Evolutionary conservation across 768 basidiomycete genomes (phyloP).

Genomic region (Phanerochaete sordida): DNA sequence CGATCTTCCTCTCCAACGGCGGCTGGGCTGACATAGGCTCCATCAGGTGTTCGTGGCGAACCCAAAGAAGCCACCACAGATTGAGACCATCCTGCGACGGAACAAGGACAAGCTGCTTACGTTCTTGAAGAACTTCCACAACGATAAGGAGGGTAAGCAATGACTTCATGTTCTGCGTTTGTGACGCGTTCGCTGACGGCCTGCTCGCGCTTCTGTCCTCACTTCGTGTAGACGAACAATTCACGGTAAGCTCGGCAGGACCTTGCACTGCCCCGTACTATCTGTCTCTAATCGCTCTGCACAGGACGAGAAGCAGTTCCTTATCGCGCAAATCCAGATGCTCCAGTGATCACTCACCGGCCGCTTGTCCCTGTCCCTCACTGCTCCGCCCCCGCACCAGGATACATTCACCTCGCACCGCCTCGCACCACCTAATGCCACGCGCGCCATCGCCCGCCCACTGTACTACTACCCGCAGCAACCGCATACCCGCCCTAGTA

Average conservation of each 20-base stretch:
- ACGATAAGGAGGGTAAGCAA: conserved; percentile 88
- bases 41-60: conserved; percentile 96
- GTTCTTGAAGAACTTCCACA: conserved; percentile 93
- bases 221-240: conserved; percentile 76
- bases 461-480: conserved; percentile 1
- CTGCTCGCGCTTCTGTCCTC: background rate
- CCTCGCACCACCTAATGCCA: background rate
- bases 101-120: conserved; percentile 92
- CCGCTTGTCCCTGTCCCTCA: background rate
- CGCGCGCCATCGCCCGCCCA: background rate
- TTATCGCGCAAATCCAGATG: conserved; percentile 84
- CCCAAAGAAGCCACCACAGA: conserved; percentile 97
- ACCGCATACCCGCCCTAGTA: background rate
- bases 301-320: conserved; percentile 91
- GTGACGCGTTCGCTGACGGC: background rate
- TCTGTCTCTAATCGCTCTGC: background rate
- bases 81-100: conserved; percentile 83
- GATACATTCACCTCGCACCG: background rate
- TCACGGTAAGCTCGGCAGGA: conserved; percentile 56
- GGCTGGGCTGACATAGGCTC: background rate
- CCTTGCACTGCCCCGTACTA: background rate
- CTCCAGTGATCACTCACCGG: conserved; percentile 35
- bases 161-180: background rate
- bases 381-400: background rate
- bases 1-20: background rate